phyloP scores from a whole-genome alignment of 768 basidiomycete species.

The Royoungia palumana region DNA sequence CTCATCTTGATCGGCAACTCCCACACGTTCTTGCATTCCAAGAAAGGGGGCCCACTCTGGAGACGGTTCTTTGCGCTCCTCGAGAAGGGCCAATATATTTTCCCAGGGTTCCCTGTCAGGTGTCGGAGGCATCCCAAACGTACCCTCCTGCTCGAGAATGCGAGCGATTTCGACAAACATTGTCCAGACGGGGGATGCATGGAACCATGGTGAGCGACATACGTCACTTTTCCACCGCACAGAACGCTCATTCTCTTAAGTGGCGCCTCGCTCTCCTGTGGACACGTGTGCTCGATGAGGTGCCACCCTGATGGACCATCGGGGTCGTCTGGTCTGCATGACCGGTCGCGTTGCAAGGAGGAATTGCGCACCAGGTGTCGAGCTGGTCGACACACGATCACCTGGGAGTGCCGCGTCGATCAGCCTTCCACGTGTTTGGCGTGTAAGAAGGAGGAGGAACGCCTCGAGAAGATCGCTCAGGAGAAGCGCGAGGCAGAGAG shows the following conservation, averaged over 20 bases:
- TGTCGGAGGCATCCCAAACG: slow-evolving; percentile 53
- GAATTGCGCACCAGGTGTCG: slow-evolving; percentile 38
- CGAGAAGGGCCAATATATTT: slow-evolving; percentile 7
- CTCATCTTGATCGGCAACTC: slow-evolving; percentile 66
- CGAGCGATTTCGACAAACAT: slow-evolving; percentile 48
- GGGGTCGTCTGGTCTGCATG: slow-evolving; percentile 23
- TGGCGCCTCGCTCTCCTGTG: slow-evolving; percentile 10
- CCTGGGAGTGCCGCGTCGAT: slow-evolving; percentile 41
- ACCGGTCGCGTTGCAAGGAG: slow-evolving; percentile 41
- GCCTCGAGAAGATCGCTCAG: slow-evolving; percentile 37
- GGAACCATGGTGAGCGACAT: slow-evolving; percentile 48
- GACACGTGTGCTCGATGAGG: slow-evolving; percentile 54
- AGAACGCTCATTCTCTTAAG: background rate
- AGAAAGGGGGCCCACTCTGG: slow-evolving; percentile 16
- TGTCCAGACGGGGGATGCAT: slow-evolving; percentile 64
- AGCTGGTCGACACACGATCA: slow-evolving; percentile 39
- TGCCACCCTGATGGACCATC: slow-evolving; percentile 53
- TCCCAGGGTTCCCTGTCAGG: slow-evolving; percentile 45
- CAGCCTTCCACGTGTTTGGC: slow-evolving; percentile 37
- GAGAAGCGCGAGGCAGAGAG: slow-evolving; percentile 37
- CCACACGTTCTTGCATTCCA: slow-evolving; percentile 45
- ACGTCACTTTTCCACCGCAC: background rate
- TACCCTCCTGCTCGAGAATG: slow-evolving; percentile 35
- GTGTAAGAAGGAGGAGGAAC: slow-evolving; percentile 42
- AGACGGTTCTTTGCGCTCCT: slow-evolving; percentile 8